Conservation (phyloP, 2,329 filamentous ascomycete species). For the Penicillium sp. region DNA sequence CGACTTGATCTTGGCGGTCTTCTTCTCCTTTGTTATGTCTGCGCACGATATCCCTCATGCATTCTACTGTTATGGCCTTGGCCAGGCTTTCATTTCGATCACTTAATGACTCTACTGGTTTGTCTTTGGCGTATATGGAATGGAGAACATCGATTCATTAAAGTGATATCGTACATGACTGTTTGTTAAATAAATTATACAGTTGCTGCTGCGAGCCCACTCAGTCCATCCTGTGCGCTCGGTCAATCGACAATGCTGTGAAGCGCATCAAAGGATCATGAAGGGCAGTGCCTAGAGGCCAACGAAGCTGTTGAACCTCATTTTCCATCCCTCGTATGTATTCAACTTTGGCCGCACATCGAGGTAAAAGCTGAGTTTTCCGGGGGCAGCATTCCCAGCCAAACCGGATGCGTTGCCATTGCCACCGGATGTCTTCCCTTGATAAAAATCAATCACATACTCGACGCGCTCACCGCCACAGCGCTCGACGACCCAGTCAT, state of each 20-base stretch:
- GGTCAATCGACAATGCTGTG: conserved; percentile 29
- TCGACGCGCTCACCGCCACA: conserved; percentile 76
- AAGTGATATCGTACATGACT: conserved; percentile 36
- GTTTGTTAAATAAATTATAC: conserved; percentile 37
- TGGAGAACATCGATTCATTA: conserved; percentile 28
- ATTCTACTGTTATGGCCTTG: conserved; percentile 19
- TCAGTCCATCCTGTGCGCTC: conserved; percentile 27
- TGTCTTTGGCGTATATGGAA: conserved; percentile 23
- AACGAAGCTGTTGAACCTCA: conserved; percentile 53
- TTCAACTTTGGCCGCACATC: conserved; percentile 68
- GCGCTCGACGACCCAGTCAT: conserved; percentile 95
- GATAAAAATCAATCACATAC: conserved; percentile 98
- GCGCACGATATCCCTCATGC: conserved; percentile 38
- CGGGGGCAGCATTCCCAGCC: conserved; percentile 34
- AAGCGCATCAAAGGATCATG: neutral
- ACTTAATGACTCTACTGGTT: conserved; percentile 10
- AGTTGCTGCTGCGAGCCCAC: conserved; percentile 23
- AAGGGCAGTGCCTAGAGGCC: conserved; percentile 40
- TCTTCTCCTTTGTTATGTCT: conserved; percentile 21
- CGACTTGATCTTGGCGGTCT: conserved; percentile 12
- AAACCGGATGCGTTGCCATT: conserved; percentile 27
- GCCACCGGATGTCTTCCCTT: conserved; percentile 59
- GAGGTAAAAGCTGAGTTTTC: conserved; percentile 62
- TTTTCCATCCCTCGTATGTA: conserved; percentile 61
- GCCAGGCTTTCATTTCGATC: conserved; percentile 9